phyloP scores from a whole-genome alignment of 2,329 filamentous ascomycete species.

The Trichoderma koningiopsis region DNA sequence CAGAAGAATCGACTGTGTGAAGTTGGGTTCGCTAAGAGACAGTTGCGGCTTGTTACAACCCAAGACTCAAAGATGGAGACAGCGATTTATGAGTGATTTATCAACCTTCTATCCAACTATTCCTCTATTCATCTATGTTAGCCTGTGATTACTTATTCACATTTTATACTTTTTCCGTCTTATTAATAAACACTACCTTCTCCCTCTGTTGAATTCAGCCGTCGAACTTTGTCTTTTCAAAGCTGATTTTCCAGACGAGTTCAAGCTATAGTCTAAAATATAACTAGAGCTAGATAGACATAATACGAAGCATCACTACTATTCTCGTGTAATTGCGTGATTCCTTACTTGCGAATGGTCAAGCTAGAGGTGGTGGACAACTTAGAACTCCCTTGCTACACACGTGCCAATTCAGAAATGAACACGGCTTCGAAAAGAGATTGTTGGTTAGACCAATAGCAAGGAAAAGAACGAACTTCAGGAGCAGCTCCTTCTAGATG shows the following conservation, averaged over 20 bases:
- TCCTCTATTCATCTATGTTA: neutral
- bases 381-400: neutral
- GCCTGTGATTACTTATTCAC: neutral
- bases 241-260: neutral
- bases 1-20: neutral
- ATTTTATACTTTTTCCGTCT: neutral
- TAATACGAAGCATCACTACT: neutral
- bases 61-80: neutral
- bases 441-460: neutral
- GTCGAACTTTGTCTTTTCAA: neutral
- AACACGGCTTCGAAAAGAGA: neutral
- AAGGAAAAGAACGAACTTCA: neutral
- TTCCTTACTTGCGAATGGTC: neutral
- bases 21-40: neutral
- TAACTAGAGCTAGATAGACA: neutral
- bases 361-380: neutral
- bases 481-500: neutral
- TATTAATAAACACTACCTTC: neutral
- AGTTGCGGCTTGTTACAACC: neutral
- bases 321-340: neutral
- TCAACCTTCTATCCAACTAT: neutral
- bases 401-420: neutral
- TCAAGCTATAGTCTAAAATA: neutral
- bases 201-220: neutral
- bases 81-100: neutral